A percentile compares a stretch with the other conserved stretches of the same genome.
Conservation (phyloP, 31 red algal species). For the Endocladia muricata region DNA sequence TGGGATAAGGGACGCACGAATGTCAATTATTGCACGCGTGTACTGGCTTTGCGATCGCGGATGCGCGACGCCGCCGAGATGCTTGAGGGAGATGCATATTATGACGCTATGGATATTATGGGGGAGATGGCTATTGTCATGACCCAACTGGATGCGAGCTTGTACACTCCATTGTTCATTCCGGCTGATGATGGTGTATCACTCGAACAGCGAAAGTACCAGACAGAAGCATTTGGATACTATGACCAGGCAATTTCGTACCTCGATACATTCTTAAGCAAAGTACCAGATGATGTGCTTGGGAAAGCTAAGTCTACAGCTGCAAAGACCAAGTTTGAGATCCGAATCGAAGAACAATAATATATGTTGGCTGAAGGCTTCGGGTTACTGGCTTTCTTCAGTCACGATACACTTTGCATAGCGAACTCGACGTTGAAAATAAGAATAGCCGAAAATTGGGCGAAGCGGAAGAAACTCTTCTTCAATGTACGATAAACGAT, state of each 20-base stretch:
- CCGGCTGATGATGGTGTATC: slow-evolving; percentile 65
- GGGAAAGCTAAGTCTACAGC: slow-evolving; percentile 22
- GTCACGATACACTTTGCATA: no score
- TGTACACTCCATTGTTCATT: slow-evolving; percentile 96
- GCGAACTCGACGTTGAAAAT: no score
- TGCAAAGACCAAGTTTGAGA: slow-evolving; percentile 28
- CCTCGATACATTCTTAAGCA: slow-evolving; percentile 48
- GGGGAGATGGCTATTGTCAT: slow-evolving; percentile 72
- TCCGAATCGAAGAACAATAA: slow-evolving; percentile 37
- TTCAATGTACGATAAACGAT: no score
- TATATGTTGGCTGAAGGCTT: no score
- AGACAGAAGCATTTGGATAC: slow-evolving; percentile 34
- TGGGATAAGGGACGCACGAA: slow-evolving; percentile 98
- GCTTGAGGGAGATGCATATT: slow-evolving; percentile 41
- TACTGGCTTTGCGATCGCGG: slow-evolving; percentile 68
- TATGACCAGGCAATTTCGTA: slow-evolving; percentile 25
- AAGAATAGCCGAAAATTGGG: no score
- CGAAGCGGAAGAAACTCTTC: no score
- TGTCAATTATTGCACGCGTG: slow-evolving; percentile 93
- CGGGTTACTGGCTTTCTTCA: no score
- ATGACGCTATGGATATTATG: slow-evolving; percentile 65
- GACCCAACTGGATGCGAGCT: slow-evolving; percentile 85
- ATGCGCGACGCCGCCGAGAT: slow-evolving; percentile 57
- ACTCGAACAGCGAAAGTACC: slow-evolving; percentile 72
- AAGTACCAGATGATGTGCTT: slow-evolving; percentile 27